Base-by-base conservation (phyloP, 1,284 basidiomycete species). In the Clitocybe nebularis region DNA sequence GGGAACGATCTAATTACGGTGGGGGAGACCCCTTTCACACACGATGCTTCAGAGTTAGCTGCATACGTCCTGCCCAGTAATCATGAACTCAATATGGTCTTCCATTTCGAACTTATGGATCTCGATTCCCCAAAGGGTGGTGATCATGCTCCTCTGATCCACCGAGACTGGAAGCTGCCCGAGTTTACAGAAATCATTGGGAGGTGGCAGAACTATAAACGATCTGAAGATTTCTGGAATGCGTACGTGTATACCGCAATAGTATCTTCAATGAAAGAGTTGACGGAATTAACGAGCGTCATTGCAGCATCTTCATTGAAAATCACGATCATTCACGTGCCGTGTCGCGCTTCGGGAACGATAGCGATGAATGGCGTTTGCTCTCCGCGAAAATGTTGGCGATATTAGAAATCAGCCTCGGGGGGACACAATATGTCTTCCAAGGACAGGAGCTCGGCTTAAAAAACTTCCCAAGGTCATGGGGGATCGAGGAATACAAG, bases 371-470 rank as follows among this genome's bases (percentile, higher is more conserved):
- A 51, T 76, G 74, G 67, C 72, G 83, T 3, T 59, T 62, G 1
- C 53, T 67, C 5, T 78, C 78, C 1, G 83, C 77, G 6, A 86
- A 87, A 57, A 61, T 88, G 58, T 61, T 89, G 14, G 75, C 81
- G 0, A 64, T 84, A 17, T 60, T 86, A 38, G 72, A 86, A 51
- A 65, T 74, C 25, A 75, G 79, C 0, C 74, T 81, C 38, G 67
- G 71, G 1, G 87, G 86, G 2, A 86, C 86, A 8, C 60, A 82
- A 48, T 89, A 79, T 57, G 66, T 90, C 9, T 88, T 81, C 59
- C 83, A 89, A 62, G 84, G 88, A 2, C 68, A 87, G 61, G 84
- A 87, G 54, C 72, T 89, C 0, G 86, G 77, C 0, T 68, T 84
- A 62, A 74, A 71, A 61, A 89, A 89, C 48, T 74, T 86, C 30